Evolutionary conservation across 306 rosid genomes (phyloP).

Genomic region (Hippophae rhamnoides): DNA sequence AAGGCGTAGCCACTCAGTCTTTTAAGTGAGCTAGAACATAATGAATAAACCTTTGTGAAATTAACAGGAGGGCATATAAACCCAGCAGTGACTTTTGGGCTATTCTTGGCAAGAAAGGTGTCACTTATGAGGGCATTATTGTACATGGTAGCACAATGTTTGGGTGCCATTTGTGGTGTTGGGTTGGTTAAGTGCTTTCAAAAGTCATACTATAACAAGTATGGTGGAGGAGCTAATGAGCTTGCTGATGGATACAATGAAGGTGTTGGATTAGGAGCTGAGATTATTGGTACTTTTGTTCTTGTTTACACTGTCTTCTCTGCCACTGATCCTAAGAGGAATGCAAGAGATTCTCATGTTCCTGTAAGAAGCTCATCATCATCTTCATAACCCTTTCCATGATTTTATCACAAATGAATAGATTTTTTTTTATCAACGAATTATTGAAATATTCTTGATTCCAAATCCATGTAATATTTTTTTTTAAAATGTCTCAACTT

Average conservation of each 20-base stretch:
- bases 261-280: conserved; percentile 83
- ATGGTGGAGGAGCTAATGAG: conserved; percentile 58
- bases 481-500: background rate
- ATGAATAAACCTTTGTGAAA: background rate
- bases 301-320: conserved; percentile 97
- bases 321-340: conserved; percentile 92
- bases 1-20: background rate
- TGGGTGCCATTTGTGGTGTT: conserved; percentile 69
- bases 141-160: conserved; percentile 66
- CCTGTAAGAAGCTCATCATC: conserved; percentile 46
- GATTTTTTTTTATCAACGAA: background rate
- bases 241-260: conserved; percentile 40
- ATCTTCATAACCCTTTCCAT: no score
- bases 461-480: no score
- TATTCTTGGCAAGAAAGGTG: conserved; percentile 66
- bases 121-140: conserved; percentile 59
- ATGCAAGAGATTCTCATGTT: conserved; percentile 86
- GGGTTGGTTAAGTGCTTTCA: conserved; percentile 82
- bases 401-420: background rate
- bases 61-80: conserved; percentile 79
- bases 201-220: conserved; percentile 31
- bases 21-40: background rate
- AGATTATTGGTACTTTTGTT: conserved; percentile 90
- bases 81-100: conserved; percentile 86
- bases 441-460: no score